Evolutionary conservation across 169 alveolate species (phyloP).

Genomic region (Babesia caballi): DNA sequence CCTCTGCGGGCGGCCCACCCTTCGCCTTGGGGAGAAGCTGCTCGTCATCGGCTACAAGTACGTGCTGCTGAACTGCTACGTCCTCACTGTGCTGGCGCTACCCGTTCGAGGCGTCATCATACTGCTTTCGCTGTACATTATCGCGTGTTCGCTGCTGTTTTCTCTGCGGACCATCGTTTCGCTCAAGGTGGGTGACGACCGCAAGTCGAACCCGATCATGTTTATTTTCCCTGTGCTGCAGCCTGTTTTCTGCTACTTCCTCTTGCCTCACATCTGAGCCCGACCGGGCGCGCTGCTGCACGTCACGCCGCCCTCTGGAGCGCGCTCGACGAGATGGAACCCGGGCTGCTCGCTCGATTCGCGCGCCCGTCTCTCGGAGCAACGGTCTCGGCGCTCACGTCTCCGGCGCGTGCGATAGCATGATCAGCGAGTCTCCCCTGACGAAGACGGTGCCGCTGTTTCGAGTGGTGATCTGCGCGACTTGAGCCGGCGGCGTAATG

Average conservation of each 20-base stretch:
- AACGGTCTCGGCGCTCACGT: not conserved
- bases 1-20: not conserved
- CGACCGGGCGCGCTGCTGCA: not conserved
- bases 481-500: not conserved
- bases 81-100: constrained; percentile 2
- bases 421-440: constrained; percentile 87
- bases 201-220: constrained; percentile 31
- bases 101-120: constrained; percentile 21
- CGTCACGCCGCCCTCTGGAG: not conserved
- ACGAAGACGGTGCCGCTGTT: constrained; percentile 80
- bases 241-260: constrained; percentile 53
- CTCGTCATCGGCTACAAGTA: constrained; percentile 58
- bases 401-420: constrained; percentile 76
- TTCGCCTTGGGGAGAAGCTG: constrained; percentile 22
- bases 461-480: constrained; percentile 47
- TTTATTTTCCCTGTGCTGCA: constrained; percentile 55
- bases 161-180: constrained; percentile 39
- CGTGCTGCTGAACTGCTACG: constrained; percentile 44
- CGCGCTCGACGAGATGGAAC: not conserved
- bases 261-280: constrained; percentile 21
- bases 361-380: not conserved
- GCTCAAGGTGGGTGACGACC: constrained; percentile 1
- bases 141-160: constrained; percentile 26
- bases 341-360: too few species aligned
- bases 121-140: constrained; percentile 15